Base-by-base conservation (phyloP, 2,329 filamentous ascomycete species). In the Bipolaris victoriae region DNA sequence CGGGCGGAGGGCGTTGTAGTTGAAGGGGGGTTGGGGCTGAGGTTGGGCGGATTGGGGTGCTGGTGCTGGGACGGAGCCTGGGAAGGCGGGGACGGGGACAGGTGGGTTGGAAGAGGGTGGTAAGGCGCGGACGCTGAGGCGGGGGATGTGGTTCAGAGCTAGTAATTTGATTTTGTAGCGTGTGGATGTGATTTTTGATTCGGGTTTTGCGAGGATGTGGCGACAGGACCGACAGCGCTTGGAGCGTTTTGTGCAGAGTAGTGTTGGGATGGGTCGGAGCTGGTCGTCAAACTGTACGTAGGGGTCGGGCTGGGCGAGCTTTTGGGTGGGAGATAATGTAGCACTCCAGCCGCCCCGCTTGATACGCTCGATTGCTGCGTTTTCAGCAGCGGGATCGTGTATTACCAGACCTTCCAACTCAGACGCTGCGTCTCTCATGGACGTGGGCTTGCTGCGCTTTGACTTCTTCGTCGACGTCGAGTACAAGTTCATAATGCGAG, bases 171-270 rank as follows among this genome's bases (percentile, higher is more conserved):
- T 97, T 69, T 94, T 90, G 84, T 95, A 98, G 29, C 93, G 89
- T 6, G 90, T 95, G 50, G 90, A 94, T 45, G 88, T 87, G 31
- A 96, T 88, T 77, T 98, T 99, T 57, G 88, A 86, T 77, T 99
- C 95, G 13, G 94, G 95, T 75, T 96, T 96, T 60, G 92, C 90
- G 66, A 99, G 89, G 72, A 98, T 97, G 79, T 98, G 94, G 11
- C 95, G 89, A 78, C 95, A 99, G 10, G 89, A 85, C 49, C 91
- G 90, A 77, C 95, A 99, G 44, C 95, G 91, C 79, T 97, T 98
- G 18, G 92, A 92, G 36, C 94, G 90, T 73, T 97, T 97, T 0
- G 94, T 96, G 55, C 92, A 89, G 13, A 99, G 86, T 2, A 96
- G 84, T 15, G 90, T 89, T 0, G 93, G 89, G 13, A 93, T 84